These are phyloP conservation scores for Pseudocercospora cruenta DNA, from an alignment of 2,329 filamentous ascomycete genomes.

Conservation along the genomic window DNA sequence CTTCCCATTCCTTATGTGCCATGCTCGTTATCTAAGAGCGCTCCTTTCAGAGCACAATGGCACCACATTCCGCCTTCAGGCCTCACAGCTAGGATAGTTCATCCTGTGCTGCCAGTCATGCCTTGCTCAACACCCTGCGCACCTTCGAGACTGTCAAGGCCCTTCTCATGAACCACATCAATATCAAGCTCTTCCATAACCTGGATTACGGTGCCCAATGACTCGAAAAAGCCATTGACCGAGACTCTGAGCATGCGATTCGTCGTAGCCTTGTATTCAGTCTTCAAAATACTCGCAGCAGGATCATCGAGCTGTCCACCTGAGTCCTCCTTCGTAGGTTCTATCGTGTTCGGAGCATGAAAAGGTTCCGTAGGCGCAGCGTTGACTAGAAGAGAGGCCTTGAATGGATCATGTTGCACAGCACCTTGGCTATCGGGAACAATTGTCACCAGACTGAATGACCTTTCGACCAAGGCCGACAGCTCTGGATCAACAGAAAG, in stretches of 20 bases:
- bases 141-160: constrained; percentile 45
- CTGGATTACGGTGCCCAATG: constrained; percentile 77
- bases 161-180: constrained; percentile 67
- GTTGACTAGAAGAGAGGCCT: constrained; percentile 28
- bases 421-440: constrained; percentile 19
- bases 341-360: too few relatives aligned
- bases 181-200: constrained; percentile 90
- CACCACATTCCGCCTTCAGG: too few relatives aligned
- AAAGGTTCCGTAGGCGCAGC: constrained; percentile 21
- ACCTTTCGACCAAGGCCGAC: constrained; percentile 77
- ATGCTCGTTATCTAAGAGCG: neutral
- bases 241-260: constrained; percentile 96
- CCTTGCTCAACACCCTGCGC: constrained; percentile 45
- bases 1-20: neutral
- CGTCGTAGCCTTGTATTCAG: constrained; percentile 83
- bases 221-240: constrained; percentile 96
- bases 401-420: constrained; percentile 22
- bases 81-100: too few relatives aligned
- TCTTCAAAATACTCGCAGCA: constrained; percentile 62
- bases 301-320: constrained; percentile 27
- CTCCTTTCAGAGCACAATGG: neutral
- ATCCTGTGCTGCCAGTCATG: constrained; percentile 37
- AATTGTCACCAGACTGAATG: constrained; percentile 59
- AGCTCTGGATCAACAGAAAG: constrained; percentile 87
- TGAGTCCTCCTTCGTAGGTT: neutral